phyloP scores from a whole-genome alignment of 108 stramenopile genomes.

The Skeletonema menzelii region DNA sequence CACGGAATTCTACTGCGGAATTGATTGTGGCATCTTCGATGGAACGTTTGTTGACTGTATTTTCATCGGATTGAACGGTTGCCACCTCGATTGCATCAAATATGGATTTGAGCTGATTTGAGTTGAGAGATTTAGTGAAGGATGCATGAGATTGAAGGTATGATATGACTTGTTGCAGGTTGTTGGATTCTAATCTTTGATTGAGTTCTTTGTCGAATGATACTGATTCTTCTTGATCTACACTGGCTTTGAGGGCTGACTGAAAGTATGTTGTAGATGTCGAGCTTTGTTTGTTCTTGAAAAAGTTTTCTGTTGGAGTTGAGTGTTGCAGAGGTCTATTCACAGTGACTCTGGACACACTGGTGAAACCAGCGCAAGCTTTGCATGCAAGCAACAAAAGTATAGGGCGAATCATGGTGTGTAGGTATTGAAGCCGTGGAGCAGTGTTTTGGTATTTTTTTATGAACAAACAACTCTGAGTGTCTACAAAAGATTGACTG shows the following conservation, averaged over 20 bases:
- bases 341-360: not conserved
- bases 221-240: slow-evolving; percentile 5
- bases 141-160: slow-evolving; percentile 30
- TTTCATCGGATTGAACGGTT: slow-evolving; percentile 63
- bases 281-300: not conserved
- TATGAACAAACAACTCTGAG: too few species aligned
- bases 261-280: not conserved
- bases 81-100: slow-evolving; percentile 76
- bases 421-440: not conserved
- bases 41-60: slow-evolving; percentile 47
- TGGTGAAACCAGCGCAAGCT: not conserved
- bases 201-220: slow-evolving; percentile 6
- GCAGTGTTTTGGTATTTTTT: too few species aligned
- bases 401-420: not conserved
- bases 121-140: slow-evolving; percentile 11
- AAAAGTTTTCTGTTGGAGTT: not conserved
- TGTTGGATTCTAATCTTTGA: slow-evolving; percentile 22
- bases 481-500: too few species aligned
- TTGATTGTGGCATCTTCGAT: slow-evolving; percentile 29
- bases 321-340: not conserved
- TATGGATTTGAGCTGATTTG: slow-evolving; percentile 35
- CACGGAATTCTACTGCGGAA: slow-evolving; percentile 47
- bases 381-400: not conserved
- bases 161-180: slow-evolving; percentile 29
- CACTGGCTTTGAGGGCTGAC: not conserved